phyloP scores from a whole-genome alignment of 192 early-diverging fungal species.

The Lobosporangium transversale region DNA sequence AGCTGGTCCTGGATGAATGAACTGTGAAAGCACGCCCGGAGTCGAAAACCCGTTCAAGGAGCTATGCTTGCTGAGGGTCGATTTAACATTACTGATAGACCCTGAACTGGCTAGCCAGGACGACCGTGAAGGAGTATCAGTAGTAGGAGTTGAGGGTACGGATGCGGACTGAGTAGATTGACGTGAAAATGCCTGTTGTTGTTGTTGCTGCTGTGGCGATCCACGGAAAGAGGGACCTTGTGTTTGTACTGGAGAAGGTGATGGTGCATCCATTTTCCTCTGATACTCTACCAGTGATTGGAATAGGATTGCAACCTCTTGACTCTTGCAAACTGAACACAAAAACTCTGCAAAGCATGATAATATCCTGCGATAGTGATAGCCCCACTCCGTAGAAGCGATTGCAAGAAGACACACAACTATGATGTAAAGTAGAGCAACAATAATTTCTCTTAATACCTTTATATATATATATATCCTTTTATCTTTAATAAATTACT shows the following conservation, averaged over 20 bases:
- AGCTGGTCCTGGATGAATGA: constrained; percentile 46
- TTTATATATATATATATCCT: neutral
- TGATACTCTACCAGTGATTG: constrained; percentile 53
- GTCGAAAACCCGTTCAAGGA: constrained; percentile 42
- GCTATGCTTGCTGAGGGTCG: constrained; percentile 25
- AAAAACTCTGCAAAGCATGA: constrained; percentile 53
- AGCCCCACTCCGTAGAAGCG: constrained; percentile 37
- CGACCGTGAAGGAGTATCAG: constrained; percentile 18
- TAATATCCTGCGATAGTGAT: constrained; percentile 54
- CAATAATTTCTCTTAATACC: neutral
- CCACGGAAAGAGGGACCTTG: constrained; percentile 10
- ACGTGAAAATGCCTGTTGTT: constrained; percentile 7
- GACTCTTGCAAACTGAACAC: constrained; percentile 55
- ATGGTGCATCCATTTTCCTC: constrained; percentile 33
- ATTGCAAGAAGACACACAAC: constrained; percentile 57
- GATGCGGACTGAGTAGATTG: constrained; percentile 16
- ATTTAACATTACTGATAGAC: constrained; percentile 47
- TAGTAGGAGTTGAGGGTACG: constrained; percentile 26
- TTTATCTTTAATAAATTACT: too few species aligned
- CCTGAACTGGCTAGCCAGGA: constrained; percentile 46
- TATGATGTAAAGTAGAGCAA: constrained; percentile 3
- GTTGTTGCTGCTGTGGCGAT: constrained; percentile 8
- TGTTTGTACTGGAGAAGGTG: constrained; percentile 28
- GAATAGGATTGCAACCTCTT: constrained; percentile 49
- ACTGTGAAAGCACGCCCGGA: constrained; percentile 47